phyloP scores from a whole-genome alignment of 23 red algal species.

The Gracilaria gracilis region DNA sequence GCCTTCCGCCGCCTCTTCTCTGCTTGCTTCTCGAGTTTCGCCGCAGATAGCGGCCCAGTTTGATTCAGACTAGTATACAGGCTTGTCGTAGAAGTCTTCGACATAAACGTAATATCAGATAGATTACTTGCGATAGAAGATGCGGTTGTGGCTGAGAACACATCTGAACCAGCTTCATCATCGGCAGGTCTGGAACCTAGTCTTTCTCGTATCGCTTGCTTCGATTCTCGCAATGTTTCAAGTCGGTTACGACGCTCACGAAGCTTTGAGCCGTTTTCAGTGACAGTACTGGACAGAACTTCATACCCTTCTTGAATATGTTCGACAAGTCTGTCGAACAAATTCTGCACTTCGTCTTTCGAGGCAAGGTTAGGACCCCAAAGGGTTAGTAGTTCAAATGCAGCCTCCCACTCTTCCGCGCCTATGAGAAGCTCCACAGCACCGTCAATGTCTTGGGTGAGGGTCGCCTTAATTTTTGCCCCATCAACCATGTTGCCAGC shows the following conservation, averaged over 20 bases:
- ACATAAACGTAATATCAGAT: constrained; percentile 63
- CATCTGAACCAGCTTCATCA: constrained; percentile 56
- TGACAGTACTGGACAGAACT: background rate
- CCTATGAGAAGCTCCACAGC: constrained; percentile 36
- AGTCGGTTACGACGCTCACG: constrained; percentile 42
- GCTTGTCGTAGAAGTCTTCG: constrained; percentile 56
- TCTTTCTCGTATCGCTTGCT: constrained; percentile 17
- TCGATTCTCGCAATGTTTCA: constrained; percentile 41
- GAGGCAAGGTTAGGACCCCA: background rate
- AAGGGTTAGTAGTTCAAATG: constrained; percentile 44
- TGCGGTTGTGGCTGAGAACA: constrained; percentile 61
- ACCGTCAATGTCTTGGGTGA: constrained; percentile 43
- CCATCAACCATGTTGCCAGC: constrained; percentile 15
- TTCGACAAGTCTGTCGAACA: background rate
- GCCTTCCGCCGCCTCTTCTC: constrained; percentile 48
- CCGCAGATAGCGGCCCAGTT: constrained; percentile 27
- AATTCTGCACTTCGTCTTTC: background rate
- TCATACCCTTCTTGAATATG: constrained; percentile 16
- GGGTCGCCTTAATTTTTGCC: background rate
- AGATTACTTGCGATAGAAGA: constrained; percentile 44
- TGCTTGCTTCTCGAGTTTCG: constrained; percentile 69
- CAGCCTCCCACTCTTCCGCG: constrained; percentile 49
- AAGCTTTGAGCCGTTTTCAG: constrained; percentile 57
- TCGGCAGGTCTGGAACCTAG: background rate
- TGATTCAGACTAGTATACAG: constrained; percentile 39